Percentiles rank a stretch among this genome's conserved stretches.
phyloP scores from a whole-genome alignment of 2,329 filamentous ascomycete genomes.

The Aureobasidium lini region DNA sequence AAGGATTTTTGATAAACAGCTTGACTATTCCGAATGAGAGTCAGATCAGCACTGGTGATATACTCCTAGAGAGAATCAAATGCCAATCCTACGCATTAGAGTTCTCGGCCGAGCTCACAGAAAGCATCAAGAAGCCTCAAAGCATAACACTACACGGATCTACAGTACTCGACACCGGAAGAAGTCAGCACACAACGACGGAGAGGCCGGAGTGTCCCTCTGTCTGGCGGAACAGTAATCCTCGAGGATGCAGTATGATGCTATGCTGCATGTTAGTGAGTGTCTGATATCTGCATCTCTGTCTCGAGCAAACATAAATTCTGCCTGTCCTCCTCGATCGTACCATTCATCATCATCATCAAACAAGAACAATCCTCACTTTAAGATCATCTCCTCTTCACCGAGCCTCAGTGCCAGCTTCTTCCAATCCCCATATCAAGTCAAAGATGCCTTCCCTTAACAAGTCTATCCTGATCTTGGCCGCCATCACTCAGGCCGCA shows the following conservation, averaged over 20 bases:
- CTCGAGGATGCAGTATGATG: background rate
- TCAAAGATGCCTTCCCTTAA: constrained; percentile 5
- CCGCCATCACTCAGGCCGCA: background rate
- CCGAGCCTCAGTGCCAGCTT: background rate
- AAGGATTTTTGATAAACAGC: too few relatives aligned
- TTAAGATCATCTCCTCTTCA: background rate
- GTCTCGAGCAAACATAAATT: background rate
- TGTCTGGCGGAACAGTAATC: background rate
- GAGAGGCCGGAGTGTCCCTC: background rate
- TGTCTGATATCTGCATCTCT: too few relatives aligned
- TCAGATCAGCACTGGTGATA: too few relatives aligned
- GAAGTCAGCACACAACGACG: background rate
- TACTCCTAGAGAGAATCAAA: background rate
- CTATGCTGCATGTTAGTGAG: background rate
- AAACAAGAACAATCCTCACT: background rate
- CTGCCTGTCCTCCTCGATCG: background rate
- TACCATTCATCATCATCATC: background rate
- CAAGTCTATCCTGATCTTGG: background rate
- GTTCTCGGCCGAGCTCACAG: background rate
- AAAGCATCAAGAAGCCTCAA: background rate
- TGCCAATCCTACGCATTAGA: background rate
- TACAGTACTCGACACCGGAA: background rate
- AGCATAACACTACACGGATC: background rate
- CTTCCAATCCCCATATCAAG: background rate
- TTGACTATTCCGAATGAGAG: too few relatives aligned